Conservation (phyloP, 2,329 filamentous ascomycete genomes). For the Verticillium albo-atrum region DNA sequence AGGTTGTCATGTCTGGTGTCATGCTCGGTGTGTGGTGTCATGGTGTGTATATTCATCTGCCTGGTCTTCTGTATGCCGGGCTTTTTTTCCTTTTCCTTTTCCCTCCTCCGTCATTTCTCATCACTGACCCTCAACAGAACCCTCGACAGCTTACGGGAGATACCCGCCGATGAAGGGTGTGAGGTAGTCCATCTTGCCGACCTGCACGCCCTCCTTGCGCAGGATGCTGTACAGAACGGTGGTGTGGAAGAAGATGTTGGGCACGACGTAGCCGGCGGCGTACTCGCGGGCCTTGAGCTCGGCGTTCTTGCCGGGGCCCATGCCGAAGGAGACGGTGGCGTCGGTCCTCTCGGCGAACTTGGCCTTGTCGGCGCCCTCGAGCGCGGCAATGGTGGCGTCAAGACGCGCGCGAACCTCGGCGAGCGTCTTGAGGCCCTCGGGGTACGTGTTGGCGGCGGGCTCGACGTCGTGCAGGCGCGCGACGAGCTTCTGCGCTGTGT, state of each 20-base stretch:
- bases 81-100: background rate
- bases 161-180: slow-evolving; percentile 23
- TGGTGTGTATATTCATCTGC: too few relatives aligned
- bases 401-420: background rate
- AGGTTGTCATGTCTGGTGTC: too few relatives aligned
- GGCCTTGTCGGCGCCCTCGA: background rate
- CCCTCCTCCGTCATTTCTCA: background rate
- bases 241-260: slow-evolving; percentile 63
- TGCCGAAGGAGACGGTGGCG: slow-evolving; percentile 10
- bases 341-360: background rate
- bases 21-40: background rate
- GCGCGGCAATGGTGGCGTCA: background rate
- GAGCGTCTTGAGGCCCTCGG: background rate
- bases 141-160: slow-evolving; percentile 8
- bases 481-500: background rate
- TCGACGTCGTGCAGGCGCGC: background rate
- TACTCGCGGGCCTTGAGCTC: slow-evolving; percentile 31
- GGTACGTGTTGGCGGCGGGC: background rate
- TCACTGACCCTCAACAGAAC: background rate
- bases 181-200: slow-evolving; percentile 58
- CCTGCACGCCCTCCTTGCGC: slow-evolving; percentile 53
- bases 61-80: too few relatives aligned
- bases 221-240: slow-evolving; percentile 56
- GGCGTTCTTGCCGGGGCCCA: slow-evolving; percentile 23
- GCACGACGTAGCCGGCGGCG: slow-evolving; percentile 42